Percentiles rank a stretch among this genome's conserved stretches.
These are phyloP conservation scores for Sphagnum tenellum DNA, from an alignment of 225 moss, liverwort and hornwort species.

Conservation along the genomic window DNA sequence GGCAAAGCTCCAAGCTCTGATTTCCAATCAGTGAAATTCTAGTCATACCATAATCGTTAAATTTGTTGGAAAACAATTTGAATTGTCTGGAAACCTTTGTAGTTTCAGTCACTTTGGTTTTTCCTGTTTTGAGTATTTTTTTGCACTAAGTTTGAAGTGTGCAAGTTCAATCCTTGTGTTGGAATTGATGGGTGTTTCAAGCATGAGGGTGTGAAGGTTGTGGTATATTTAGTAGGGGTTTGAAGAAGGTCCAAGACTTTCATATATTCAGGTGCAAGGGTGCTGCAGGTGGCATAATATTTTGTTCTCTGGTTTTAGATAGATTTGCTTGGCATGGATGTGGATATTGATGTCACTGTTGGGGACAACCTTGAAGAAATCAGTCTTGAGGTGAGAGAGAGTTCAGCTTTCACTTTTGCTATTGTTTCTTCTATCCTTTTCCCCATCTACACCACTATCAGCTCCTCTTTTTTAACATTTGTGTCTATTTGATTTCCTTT, in stretches of 20 bases:
- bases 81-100: too few species aligned
- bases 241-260: neutral
- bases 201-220: too few species aligned
- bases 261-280: slow-evolving; percentile 1
- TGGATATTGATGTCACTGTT: slow-evolving; percentile 45
- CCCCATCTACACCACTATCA: neutral
- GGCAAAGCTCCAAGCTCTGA: too few species aligned
- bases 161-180: neutral
- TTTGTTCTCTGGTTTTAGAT: slow-evolving; percentile 38
- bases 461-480: neutral
- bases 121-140: too few species aligned
- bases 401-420: too few species aligned
- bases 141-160: too few species aligned
- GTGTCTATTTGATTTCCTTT: too few species aligned
- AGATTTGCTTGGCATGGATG: slow-evolving; percentile 48
- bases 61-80: too few species aligned
- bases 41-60: neutral
- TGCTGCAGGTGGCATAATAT: slow-evolving; percentile 6
- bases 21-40: neutral
- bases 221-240: too few species aligned
- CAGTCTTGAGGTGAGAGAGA: slow-evolving; percentile 24
- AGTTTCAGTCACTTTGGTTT: too few species aligned
- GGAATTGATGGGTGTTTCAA: too few species aligned
- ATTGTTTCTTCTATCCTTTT: too few species aligned
- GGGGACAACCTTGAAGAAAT: slow-evolving; percentile 77